phyloP scores from a whole-genome alignment of 2,329 filamentous ascomycete genomes.

The Fusarium sp. region DNA sequence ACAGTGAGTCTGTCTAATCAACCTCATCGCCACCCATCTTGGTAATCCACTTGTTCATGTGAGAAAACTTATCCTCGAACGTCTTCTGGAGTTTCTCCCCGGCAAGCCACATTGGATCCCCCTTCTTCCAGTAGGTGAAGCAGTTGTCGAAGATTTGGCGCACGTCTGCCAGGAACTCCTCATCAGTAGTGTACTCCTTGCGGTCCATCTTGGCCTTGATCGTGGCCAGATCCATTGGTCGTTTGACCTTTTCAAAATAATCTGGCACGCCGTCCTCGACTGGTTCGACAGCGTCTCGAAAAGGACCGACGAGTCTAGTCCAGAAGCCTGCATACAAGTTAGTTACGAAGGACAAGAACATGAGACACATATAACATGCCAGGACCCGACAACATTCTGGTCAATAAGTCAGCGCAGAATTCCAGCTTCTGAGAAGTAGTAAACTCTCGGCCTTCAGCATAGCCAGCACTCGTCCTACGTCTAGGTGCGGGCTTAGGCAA shows the following conservation, averaged over 20 bases:
- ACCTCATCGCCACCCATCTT: conserved; percentile 62
- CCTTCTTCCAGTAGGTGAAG: conserved; percentile 72
- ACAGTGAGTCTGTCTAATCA: conserved; percentile 38
- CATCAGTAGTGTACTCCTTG: conserved; percentile 63
- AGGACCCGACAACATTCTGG: conserved; percentile 72
- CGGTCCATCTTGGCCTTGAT: conserved; percentile 72
- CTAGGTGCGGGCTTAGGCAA: conserved; percentile 54
- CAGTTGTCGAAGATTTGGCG: conserved; percentile 74
- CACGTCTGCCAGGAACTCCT: conserved; percentile 69
- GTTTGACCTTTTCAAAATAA: conserved; percentile 71
- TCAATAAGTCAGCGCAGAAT: conserved; percentile 70
- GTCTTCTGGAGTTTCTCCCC: conserved; percentile 70
- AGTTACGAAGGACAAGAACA: neutral
- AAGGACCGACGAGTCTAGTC: conserved; percentile 74
- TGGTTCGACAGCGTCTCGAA: conserved; percentile 71
- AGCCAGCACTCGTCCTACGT: conserved; percentile 52
- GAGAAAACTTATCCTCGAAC: conserved; percentile 70
- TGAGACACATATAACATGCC: conserved; percentile 55
- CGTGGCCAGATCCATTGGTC: conserved; percentile 72
- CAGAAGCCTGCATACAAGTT: conserved; percentile 66
- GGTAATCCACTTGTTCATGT: conserved; percentile 71
- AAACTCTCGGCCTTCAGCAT: conserved; percentile 52
- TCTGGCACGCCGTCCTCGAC: conserved; percentile 69
- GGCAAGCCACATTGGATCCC: conserved; percentile 66
- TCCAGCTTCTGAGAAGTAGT: conserved; percentile 63